Evolutionary conservation across 2,329 filamentous ascomycete species (phyloP), one percentile per base, ranked within the genome.

Genomic region (Escovopsis weberi): DNA sequence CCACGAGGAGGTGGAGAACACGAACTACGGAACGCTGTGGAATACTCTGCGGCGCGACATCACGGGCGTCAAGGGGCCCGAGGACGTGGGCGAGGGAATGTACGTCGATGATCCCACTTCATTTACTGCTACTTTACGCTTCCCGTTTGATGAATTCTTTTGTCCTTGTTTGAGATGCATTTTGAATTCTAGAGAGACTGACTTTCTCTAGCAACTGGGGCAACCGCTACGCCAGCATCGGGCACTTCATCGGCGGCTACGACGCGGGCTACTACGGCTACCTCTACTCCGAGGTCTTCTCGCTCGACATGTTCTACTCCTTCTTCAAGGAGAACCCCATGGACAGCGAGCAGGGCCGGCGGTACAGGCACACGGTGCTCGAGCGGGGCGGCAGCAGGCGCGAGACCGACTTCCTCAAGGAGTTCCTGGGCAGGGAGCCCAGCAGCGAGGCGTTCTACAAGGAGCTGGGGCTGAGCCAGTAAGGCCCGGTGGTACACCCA

Each of bases 221-320:
- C 35, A 74, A 87, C 52, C 82, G 84, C 11, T 77, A 88, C 55
- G 82, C 83, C 6, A 85, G 79, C 0, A 88, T 91, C 55, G 83
- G 84, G 12, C 85, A 91, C 61, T 68, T 89, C 48, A 84, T 89
- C 46, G 83, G 83, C 42, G 85, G 85, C 2, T 91, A 91, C 55
- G 85, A 89, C 59, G 84, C 85, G 28, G 83, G 84, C 37, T 89
- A 89, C 65, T 91, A 91, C 59, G 77, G 78, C 52, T 82, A 82
- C 56, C 64, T 82, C 32, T 81, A 75, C 48, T 85, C 80, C 1
- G 75, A 85, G 59, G 85, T 91, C 15, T 91, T 88, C 63, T 84
- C 79, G 19, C 74, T 81, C 26, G 85, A 93, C 61, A 89, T 93
- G 83, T 93, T 89, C 68, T 78, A 85, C 62, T 74, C 74, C 0